Base-by-base conservation (phyloP, 129 eudicot genomes). In the Heracleum sosnowskyi region DNA sequence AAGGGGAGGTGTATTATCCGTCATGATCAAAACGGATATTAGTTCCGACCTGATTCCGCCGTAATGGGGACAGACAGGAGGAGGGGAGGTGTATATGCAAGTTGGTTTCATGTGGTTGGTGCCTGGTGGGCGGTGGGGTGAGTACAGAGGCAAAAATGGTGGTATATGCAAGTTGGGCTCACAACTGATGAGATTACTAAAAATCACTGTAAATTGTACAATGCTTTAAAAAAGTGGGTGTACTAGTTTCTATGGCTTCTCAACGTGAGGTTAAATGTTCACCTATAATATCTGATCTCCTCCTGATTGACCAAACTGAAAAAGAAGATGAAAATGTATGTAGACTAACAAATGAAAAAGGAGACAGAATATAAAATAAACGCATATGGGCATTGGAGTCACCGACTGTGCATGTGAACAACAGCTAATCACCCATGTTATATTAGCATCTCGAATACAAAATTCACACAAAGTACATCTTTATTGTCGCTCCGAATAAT, bases 361-460 rank as follows among this genome's bases (percentile, higher is more conserved):
- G 33, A 35, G 33, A 57, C 66, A 57, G 31, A n/a, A n/a, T 24
- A 57, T 57, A 57, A 5, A 0, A 57, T 57, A 24, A 20, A n/a
- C 2, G 47, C 28, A 37, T 10, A n/a, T n/a, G 66, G 66, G 66
- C 17, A n/a, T 60, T 26, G 68, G 68, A 26, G 17, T 60, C 68
- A 60, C 68, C 68, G 68, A 60, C 68, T 60, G 1, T 26, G 33
- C 68, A 60, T 60, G 68, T 60, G 68, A 60, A 60, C 68, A n/a
- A 60, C 68, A 60, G 68, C 68, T 60, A 60, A 60, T 60, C 33
- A 60, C 68, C 68, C 68, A 60, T 60, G 68, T 60, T 60, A 60
- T 60, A 60, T 60, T 60, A 60, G 68, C 33, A 60, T 60, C 68
- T 60, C 68, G 12, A 60, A 16, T 60, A 60, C 68, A 26, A n/a